Percentiles rank a stretch among this genome's conserved stretches.
Evolutionary conservation across 345 rosid species (phyloP).

Genomic region (Eucalyptus curtisii): DNA sequence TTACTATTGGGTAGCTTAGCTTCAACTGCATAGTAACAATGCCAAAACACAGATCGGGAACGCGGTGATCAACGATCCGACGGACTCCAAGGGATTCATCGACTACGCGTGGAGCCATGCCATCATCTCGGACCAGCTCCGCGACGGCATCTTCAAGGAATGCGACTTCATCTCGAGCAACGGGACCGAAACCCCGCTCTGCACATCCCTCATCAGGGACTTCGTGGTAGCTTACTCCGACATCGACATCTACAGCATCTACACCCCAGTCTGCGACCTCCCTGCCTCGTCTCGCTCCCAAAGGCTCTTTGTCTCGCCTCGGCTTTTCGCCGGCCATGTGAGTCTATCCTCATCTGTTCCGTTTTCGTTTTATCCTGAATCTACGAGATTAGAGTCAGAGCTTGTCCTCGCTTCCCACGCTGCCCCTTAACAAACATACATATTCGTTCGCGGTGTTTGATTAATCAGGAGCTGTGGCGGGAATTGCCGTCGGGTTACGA

Average conservation of each 20-base stretch:
- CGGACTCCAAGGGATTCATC: slow-evolving; percentile 41
- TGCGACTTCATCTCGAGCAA: slow-evolving; percentile 26
- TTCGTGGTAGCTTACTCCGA: slow-evolving; percentile 29
- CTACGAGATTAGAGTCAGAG: neutral
- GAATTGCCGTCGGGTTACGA: slow-evolving; percentile 56
- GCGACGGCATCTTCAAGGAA: slow-evolving; percentile 17
- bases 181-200: neutral
- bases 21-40: neutral
- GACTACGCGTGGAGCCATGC: slow-evolving; percentile 80
- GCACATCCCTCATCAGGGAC: neutral
- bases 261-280: slow-evolving; percentile 42
- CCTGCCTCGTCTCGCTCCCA: neutral
- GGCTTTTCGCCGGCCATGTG: neutral
- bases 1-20: neutral
- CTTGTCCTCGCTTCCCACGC: neutral
- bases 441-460: neutral
- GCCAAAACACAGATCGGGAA: slow-evolving; percentile 50
- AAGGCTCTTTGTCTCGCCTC: neutral
- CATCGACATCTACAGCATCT: slow-evolving; percentile 64
- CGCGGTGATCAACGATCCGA: slow-evolving; percentile 47
- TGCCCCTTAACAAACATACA: neutral
- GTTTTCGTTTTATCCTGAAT: neutral
- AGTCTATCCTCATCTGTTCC: neutral
- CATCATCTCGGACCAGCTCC: slow-evolving; percentile 53
- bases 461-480: slow-evolving; percentile 31